Base-by-base conservation (phyloP, 805 yeast genomes). In the Yarrowia keelungensis region DNA sequence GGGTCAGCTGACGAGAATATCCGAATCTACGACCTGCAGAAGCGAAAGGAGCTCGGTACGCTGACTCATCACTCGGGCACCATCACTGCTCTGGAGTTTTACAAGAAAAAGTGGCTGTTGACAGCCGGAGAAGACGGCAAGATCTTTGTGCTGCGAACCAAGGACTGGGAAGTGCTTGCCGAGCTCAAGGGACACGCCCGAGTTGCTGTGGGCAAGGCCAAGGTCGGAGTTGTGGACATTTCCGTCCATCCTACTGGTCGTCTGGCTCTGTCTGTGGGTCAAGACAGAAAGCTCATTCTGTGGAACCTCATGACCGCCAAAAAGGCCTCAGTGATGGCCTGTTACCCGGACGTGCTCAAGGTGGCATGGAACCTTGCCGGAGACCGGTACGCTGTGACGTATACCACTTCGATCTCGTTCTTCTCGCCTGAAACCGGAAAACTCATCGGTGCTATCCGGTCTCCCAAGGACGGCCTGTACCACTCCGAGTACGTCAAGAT, bases 281-380 rank as follows among this genome's bases (percentile, higher is more conserved):
- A 85, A 38, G 99, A 95, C 78, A 85, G 86, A 71, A 89, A 97
- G 8, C 83, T 95, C 45, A 83, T 94, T 75, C 82, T 95, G 69
- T 95, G 99, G 99, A 95, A 95, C 76, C 81, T 95, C 72, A 94
- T 95, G 98, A 94, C 98, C 0, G 95, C 92, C 14, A 90, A 91
- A 76, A 93, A 92, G 78, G 98, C 98, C 19, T 93, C 97, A 1
- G 82, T 85, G 11, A 80, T 93, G 78, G 92, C 90, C 51, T 72
- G 81, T 53, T 64, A 46, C 43, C 67, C 38, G 69, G 79, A 62
- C 53, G 75, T 74, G 50, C 71, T 74, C 26, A 76, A 75, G 65
- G 81, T 80, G 19, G 65, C 71, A 64, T 92, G 97, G 95, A 79
- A 87, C 12, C 73, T 80, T 1, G 80, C 79, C 50, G 97, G 97